Base-by-base conservation (phyloP, 2,329 filamentous ascomycete species). In the Epichloe sibirici region DNA sequence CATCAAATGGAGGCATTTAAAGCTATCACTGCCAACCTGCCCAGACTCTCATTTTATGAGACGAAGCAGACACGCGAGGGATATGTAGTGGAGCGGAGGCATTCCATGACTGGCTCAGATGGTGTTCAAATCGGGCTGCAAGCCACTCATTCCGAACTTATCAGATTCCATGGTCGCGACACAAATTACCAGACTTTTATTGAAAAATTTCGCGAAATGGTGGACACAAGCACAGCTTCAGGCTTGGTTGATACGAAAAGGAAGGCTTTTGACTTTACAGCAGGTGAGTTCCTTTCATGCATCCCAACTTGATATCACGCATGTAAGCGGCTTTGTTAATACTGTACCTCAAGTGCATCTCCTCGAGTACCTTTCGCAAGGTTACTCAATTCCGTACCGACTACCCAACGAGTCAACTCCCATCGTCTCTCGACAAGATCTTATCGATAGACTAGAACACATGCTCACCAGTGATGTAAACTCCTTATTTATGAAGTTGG, bases 1-100 rank as follows among this genome's bases (percentile, higher is more conserved):
- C 60, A 58, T 28, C 58, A 63, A 50, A 61, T 63, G 57, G 59
- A 59, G 42, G 60, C 58, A 1, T 63, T 62, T 49, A 62, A 62
- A 28, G 60, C 57, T 34, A 58, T 63, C 31, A 55, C 60, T 13
- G 51, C 53, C 15, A 57, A 57, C 43, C 46, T 63, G 35, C 58
- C 57, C 35, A 54, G 55, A 5, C 51, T 62, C 1, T 65, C 61
- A 1, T 63, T 61, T n/a, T 59, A 61, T 37, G 61, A 65, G 52
- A 63, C 62, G 8, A 54, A 56, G 45, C 56, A 61, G 48, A 57
- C 58, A 11, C 48, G 49, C 1, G 53, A 61, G 40, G 59, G 57
- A 21, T 63, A 59, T 40, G 52, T 62, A n/a, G 61, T 61, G 21
- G 59, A 62, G 44, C 56, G 57, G 54, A 53, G 57, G 42, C 55